Evolutionary conservation across 2,329 filamentous ascomycete genomes (phyloP), one percentile per base, ranked within the genome.

Genomic region (Intubia oerlemansii): DNA sequence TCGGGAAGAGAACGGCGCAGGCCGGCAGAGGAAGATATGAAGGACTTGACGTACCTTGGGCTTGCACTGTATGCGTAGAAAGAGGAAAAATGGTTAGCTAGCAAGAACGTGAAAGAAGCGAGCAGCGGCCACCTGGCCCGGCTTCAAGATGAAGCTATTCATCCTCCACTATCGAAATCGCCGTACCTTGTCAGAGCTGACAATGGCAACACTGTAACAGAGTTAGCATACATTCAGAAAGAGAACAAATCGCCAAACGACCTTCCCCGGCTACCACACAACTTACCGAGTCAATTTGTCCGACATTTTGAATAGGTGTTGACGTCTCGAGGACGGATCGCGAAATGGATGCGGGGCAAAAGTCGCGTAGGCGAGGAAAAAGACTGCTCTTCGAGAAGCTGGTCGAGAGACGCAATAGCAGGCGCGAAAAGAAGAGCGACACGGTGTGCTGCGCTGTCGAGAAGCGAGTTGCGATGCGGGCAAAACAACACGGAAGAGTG

Each of bases 101-200:
- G 19, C 19, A 3, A 11, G 17, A 15, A 9, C 22, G 22, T 5
- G 9, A 15, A 13, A 15, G 10, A 9, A 10, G 10, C 15, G 24
- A n/a, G 15, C 15, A 5, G 13, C 10, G 23, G 14, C 11, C n/a
- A 10, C 3, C 15, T 10, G 6, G 12, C 7, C 13, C n/a, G n/a
- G n/a, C n/a, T n/a, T n/a, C n/a, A n/a, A 13, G 13, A 24, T 24
- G 23, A n/a, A n/a, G 24, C 18, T 12, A 12, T 10, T 27, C 13
- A 19, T 17, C 17, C 25, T 17, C 12, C n/a, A 27, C n/a, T 11
- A 10, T 21, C 21, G 14, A 13, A 14, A 4, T 15, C 7, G 17
- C 28, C 33, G 27, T 25, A 88, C 81, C 74, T 98, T 95, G 74
- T 98, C 88, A 52, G 68, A 77, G 57, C 85, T 95, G 62, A 98